These are phyloP conservation scores for Fusarium fujikuroi DNA, from an alignment of 2,329 filamentous ascomycete species.

Conservation along the genomic window DNA sequence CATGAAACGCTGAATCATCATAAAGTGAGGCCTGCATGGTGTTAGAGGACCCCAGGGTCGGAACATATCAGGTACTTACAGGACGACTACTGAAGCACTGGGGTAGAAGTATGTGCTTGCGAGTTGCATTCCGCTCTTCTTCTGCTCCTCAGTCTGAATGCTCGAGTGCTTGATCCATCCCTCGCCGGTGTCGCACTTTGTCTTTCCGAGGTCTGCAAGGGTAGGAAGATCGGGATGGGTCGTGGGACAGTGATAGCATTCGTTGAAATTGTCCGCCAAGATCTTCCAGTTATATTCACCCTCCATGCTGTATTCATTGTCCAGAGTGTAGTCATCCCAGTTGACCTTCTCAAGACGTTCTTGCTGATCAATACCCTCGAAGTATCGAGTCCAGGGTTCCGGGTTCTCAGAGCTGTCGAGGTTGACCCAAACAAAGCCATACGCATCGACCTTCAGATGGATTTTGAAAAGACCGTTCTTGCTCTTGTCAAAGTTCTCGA, in stretches of 20 bases:
- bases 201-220: constrained; percentile 26
- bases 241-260: constrained; percentile 46
- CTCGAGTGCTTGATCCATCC: constrained; percentile 31
- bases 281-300: constrained; percentile 70
- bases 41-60: background rate
- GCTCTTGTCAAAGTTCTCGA: constrained; percentile 64
- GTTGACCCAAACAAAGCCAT: constrained; percentile 69
- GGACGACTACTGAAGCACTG: constrained; percentile 26
- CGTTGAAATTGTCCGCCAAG: constrained; percentile 72
- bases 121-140: constrained; percentile 20
- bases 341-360: constrained; percentile 50
- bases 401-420: constrained; percentile 58
- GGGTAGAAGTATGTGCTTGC: constrained; percentile 35
- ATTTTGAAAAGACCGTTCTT: constrained; percentile 66
- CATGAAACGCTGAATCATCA: constrained; percentile 34
- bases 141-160: constrained; percentile 24
- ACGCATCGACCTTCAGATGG: constrained; percentile 61
- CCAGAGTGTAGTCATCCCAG: constrained; percentile 62
- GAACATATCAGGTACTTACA: constrained; percentile 8
- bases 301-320: constrained; percentile 65
- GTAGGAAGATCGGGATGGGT: constrained; percentile 32
- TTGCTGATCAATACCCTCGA: constrained; percentile 58
- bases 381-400: constrained; percentile 63
- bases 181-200: constrained; percentile 23
- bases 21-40: constrained; percentile 13